Conservation (phyloP, 257 asterid genomes). For the Primulina tabacum region DNA sequence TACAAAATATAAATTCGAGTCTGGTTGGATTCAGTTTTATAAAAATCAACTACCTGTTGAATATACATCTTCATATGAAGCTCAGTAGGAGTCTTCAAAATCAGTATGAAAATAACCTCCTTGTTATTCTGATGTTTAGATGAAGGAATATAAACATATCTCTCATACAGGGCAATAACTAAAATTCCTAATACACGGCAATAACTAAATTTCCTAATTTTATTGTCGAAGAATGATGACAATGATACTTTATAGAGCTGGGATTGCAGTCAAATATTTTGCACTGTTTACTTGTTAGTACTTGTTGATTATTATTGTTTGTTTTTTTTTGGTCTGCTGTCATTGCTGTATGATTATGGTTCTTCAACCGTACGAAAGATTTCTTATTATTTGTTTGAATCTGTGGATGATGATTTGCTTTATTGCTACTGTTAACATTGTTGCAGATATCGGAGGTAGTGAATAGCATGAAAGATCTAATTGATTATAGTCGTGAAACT, state of each 20-base stretch:
- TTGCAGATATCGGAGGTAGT: constrained; percentile 99
- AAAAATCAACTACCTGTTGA: too few species aligned
- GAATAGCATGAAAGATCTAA: constrained; percentile 99
- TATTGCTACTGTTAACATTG: background rate
- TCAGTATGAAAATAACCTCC: too few species aligned
- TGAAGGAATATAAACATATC: too few species aligned
- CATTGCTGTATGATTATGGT: background rate
- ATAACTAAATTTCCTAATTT: too few species aligned
- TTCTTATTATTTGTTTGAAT: background rate
- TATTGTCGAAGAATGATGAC: too few species aligned
- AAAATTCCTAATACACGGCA: background rate
- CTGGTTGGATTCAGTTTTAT: too few species aligned
- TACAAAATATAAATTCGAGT: too few species aligned
- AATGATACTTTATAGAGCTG: too few species aligned
- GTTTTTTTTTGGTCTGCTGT: background rate
- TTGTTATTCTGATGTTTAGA: too few species aligned
- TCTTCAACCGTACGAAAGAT: background rate
- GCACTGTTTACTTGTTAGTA: background rate
- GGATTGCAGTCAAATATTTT: too few species aligned
- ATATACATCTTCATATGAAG: too few species aligned
- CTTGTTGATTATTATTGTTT: constrained; percentile 1
- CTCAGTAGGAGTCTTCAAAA: too few species aligned
- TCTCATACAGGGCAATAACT: background rate
- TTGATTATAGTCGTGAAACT: constrained; percentile 87
- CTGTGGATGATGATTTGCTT: constrained; percentile 16